Base-by-base conservation (phyloP, 345 rosid genomes). In the Corymbia maculata region DNA sequence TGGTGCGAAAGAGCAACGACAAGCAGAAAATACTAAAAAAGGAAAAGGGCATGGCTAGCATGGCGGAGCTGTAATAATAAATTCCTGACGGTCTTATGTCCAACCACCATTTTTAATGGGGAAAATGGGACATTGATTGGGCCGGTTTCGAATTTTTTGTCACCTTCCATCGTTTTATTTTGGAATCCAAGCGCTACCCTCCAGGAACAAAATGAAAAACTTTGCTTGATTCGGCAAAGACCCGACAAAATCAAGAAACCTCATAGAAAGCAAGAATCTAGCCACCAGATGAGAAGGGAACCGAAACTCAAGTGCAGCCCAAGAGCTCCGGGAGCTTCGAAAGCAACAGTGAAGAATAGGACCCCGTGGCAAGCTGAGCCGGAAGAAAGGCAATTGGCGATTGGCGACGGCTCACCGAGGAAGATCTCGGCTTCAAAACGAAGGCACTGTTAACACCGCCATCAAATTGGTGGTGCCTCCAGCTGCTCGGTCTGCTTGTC, bases 301-400 rank as follows among this genome's bases (percentile, higher is more conserved):
- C 36, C 55, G 88, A 88, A 84, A 52, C 28, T 50, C n/a, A 51
- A 94, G 68, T 96, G 90, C 89, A 98, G 98, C 91, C 96, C 93
- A 79, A 96, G 98, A 85, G 96, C 95, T 92, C 99, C 94, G n/a
- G 95, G 94, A 91, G 99, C 98, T 90, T 97, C 99, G 79, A 93
- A 92, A 28, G 93, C 89, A 64, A 93, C 91, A 36, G 51, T 51
- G 50, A 80, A 42, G 42, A 85, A 51, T 17, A 87, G 68, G 70
- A 89, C 92, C 22, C 92, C 95, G 52, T 93, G 94, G 91, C 94
- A 95, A 30, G 89, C 87, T n/a, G 94, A 92, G 89, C 88, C 85
- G 79, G 94, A 92, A 64, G 95, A 91, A 59, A 97, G 92, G 85
- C 97, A 93, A 92, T 97, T 97, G 22, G 97, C 97, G 94, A 92